Base-by-base conservation (phyloP, 176 grass and related monocot genomes). In the Themeda triandra region DNA sequence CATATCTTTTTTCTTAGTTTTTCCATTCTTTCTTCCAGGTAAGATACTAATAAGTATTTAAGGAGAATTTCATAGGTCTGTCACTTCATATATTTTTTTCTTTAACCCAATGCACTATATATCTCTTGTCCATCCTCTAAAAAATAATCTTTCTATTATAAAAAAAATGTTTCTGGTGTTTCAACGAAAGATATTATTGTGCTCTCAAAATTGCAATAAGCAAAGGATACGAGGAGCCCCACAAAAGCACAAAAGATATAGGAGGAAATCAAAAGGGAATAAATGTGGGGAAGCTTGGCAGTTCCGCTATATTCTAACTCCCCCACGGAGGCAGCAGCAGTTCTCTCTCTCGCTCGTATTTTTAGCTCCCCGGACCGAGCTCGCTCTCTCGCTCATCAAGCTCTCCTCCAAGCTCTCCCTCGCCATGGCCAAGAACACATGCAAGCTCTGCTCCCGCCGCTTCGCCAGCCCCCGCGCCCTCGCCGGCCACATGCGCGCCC, bases 391-490 rank as follows among this genome's bases (percentile, higher is more conserved):
- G 2, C 36, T 58, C 76, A 41, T 69, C 89, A 46, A 58, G 73
- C 35, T 87, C 42, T 66, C 79, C 42, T 66, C 79, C 79, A 28
- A 66, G 81, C 75, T 73, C 74, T 14, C 41, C 41, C 42, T 87
- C 68, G 85, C 73, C 73, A 97, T 97, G 94, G 82, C 88, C 76
- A 89, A 89, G 84, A 86, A 68, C 89, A 72, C 82, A 77, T 95
- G 93, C 85, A 92, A 56, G 87, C 85, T 92, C 71, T 92, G 93
- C 93, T 82, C 23, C 77, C 93, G 93, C 80, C 93, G 90, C 90
- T 95, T 94, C 85, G 69, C 82, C 56, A 94, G 69, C 64, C 85
- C 79, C 25, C 88, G 84, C 27, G 90, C 90, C 28, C 89, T 97
- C 35, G 84, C 89, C 9, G 88, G 92, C 53, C 92, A 98, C 91